These are phyloP conservation scores for Rhododendron ferrugineum DNA, from an alignment of 148 eudicot species.

Conservation along the genomic window DNA sequence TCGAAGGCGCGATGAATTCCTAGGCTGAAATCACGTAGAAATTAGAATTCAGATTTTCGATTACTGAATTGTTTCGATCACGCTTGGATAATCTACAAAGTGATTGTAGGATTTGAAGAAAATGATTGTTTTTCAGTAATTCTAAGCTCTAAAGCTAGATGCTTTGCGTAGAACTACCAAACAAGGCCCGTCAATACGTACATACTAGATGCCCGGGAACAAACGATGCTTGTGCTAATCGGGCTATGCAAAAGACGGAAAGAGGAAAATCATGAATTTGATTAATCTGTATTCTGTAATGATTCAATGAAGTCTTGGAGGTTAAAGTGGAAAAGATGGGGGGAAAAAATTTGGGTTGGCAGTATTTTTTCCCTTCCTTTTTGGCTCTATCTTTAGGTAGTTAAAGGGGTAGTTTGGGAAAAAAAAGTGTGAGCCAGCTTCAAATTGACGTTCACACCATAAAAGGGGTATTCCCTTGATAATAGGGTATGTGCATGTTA, in stretches of 20 bases:
- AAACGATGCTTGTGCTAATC: neutral
- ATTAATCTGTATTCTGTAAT: neutral
- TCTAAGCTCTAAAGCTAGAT: neutral
- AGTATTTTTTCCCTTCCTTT: neutral
- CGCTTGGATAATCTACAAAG: neutral
- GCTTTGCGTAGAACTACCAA: neutral
- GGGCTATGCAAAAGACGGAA: neutral
- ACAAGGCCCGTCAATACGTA: neutral
- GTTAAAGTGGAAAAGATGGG: neutral
- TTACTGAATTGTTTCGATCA: neutral
- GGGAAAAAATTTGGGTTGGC: neutral
- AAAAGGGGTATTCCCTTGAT: neutral
- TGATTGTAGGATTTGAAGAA: neutral
- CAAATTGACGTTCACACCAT: neutral
- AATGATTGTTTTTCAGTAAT: neutral
- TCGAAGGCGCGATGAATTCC: neutral
- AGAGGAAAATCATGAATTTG: neutral
- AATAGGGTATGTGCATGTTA: neutral
- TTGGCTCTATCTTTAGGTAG: neutral
- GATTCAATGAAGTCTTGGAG: neutral
- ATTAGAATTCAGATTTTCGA: neutral
- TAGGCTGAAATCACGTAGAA: neutral
- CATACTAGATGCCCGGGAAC: neutral
- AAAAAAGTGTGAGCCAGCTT: neutral
- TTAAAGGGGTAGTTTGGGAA: neutral